Evolutionary conservation across 2,329 filamentous ascomycete genomes (phyloP).

Genomic region (Pseudocercospora fijiensis): DNA sequence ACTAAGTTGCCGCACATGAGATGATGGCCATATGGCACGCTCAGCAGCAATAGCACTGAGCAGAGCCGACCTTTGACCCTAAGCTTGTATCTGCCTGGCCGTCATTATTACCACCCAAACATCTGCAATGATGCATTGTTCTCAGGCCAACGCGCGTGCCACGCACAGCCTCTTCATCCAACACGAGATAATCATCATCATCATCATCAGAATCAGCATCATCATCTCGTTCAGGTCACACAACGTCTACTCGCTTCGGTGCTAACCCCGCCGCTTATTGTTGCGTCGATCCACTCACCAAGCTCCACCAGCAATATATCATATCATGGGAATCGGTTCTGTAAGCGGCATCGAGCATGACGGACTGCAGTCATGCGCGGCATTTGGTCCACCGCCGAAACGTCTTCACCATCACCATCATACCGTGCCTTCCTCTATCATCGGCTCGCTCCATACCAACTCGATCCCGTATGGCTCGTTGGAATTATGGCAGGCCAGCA

Average conservation of each 20-base stretch:
- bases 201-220: background rate
- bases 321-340: conserved; percentile 4
- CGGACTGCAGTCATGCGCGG: conserved; percentile 8
- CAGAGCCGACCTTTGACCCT: background rate
- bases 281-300: conserved; percentile 5
- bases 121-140: background rate
- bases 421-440: background rate
- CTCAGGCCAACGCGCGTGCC: background rate
- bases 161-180: background rate
- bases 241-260: conserved; percentile 4
- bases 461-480: conserved; percentile 19
- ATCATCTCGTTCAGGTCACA: conserved; percentile 9
- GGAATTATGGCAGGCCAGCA: conserved; percentile 12
- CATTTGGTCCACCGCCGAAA: conserved; percentile 3
- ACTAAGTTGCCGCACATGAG: conserved; percentile 3
- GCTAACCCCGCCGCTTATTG: conserved; percentile 4
- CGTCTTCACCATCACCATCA: background rate
- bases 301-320: conserved; percentile 7
- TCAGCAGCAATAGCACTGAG: background rate
- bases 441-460: conserved; percentile 7
- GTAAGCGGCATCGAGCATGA: conserved; percentile 18
- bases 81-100: background rate
- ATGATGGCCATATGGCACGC: background rate
- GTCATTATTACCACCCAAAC: background rate
- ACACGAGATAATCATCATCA: background rate